Conservation (phyloP, 1,284 basidiomycete species). For the Cryptococcus sp. region DNA sequence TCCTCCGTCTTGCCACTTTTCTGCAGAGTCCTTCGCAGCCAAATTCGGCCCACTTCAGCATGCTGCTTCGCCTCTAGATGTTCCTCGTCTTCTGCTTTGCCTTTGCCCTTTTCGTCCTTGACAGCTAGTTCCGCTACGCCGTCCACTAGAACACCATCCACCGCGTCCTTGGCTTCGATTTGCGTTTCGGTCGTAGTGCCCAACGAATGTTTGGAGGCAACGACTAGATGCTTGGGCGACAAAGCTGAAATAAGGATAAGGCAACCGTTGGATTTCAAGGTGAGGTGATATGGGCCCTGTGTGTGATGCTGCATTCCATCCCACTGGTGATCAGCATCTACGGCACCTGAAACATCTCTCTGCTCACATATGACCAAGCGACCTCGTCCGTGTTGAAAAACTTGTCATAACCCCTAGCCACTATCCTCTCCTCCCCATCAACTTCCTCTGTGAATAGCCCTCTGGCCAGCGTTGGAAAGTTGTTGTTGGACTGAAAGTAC, state of each 20-base stretch:
- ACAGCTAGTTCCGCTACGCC: conserved; percentile 8
- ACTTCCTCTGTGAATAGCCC: conserved; percentile 68
- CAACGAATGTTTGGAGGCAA: conserved; percentile 89
- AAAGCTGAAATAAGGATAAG: conserved; percentile 94
- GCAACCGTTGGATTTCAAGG: conserved; percentile 95
- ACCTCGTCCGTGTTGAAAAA: conserved; percentile 98
- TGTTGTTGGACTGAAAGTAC: conserved; percentile 80
- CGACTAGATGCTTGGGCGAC: conserved; percentile 66
- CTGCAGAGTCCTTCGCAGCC: conserved; percentile 72
- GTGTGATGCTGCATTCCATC: conserved; percentile 66
- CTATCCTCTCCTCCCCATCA: conserved; percentile 60
- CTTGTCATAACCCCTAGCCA: conserved; percentile 94
- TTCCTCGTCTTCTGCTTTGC: conserved; percentile 8
- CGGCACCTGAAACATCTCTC: not conserved
- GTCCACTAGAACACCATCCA: conserved; percentile 1
- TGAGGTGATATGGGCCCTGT: conserved; percentile 74
- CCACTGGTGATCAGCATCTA: conserved; percentile 61
- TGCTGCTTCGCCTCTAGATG: conserved; percentile 30
- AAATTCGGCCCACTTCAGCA: conserved; percentile 51
- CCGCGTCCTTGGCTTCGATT: conserved; percentile 8
- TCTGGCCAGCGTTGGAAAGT: conserved; percentile 84
- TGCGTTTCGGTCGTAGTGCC: conserved; percentile 52
- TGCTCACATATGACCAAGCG: conserved; percentile 80
- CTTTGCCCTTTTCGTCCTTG: conserved; percentile 10
- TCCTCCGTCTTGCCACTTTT: conserved; percentile 63